Percentiles rank a stretch among this genome's conserved stretches.
phyloP scores from a whole-genome alignment of 2,329 filamentous ascomycete species.

The Dactylellina drechsleri region DNA sequence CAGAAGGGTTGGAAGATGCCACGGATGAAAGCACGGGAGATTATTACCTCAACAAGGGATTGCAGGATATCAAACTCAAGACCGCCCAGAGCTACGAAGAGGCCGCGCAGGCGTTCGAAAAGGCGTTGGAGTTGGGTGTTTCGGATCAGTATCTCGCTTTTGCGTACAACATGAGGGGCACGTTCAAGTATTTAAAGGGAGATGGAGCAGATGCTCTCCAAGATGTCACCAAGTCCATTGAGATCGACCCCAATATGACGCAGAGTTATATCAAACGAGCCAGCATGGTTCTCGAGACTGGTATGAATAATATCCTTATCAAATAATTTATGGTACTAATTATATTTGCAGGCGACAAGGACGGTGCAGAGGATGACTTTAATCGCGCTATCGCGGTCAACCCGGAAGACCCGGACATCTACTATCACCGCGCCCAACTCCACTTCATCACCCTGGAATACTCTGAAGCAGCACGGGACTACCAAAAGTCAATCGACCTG shows the following conservation, averaged over 20 bases:
- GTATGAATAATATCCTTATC: constrained; percentile 65
- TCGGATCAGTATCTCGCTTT: constrained; percentile 86
- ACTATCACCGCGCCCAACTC: constrained; percentile 97
- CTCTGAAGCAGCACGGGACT: constrained; percentile 92
- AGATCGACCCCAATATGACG: constrained; percentile 84
- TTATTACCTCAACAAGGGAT: constrained; percentile 84
- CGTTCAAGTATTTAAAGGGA: constrained; percentile 90
- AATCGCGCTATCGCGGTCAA: constrained; percentile 85
- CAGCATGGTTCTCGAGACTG: constrained; percentile 95
- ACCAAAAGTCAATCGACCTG: constrained; percentile 98
- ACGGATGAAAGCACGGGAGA: constrained; percentile 82
- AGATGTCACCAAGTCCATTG: constrained; percentile 91
- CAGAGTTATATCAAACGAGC: constrained; percentile 99
- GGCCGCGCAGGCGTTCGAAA: constrained; percentile 84
- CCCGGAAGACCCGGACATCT: constrained; percentile 91
- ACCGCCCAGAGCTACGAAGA: constrained; percentile 92
- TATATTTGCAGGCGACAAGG: constrained; percentile 74
- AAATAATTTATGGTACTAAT: constrained; percentile 38
- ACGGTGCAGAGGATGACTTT: constrained; percentile 85
- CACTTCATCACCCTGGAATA: constrained; percentile 98
- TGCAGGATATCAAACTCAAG: constrained; percentile 78
- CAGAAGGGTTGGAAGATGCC: constrained; percentile 83
- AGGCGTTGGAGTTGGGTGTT: constrained; percentile 82
- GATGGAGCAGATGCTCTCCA: constrained; percentile 83
- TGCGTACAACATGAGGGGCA: constrained; percentile 95